Evolutionary conservation across 2,329 filamentous ascomycete genomes (phyloP).

Genomic region (Fusarium miscanthi): DNA sequence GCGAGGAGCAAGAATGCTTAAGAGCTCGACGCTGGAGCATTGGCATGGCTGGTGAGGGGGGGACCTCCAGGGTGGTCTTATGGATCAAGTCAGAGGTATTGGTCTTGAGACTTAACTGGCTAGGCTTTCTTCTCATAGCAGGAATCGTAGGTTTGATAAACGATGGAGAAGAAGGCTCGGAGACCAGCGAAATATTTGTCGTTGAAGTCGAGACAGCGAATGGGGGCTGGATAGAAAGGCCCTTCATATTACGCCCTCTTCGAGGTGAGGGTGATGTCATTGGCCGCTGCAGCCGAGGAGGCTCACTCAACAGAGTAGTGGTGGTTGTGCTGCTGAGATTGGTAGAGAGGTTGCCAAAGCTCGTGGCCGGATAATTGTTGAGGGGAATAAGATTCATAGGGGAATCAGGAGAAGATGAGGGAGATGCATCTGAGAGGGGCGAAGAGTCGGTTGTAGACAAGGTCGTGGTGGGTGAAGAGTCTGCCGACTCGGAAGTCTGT

Average conservation of each 20-base stretch:
- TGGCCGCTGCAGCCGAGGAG: slow-evolving; percentile 61
- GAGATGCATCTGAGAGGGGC: slow-evolving; percentile 88
- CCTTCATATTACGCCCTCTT: slow-evolving; percentile 85
- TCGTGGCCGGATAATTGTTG: slow-evolving; percentile 73
- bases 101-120: slow-evolving; percentile 81
- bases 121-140: slow-evolving; percentile 77
- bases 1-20: slow-evolving; percentile 75
- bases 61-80: slow-evolving; percentile 62
- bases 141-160: slow-evolving; percentile 86
- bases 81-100: slow-evolving; percentile 67
- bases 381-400: slow-evolving; percentile 79
- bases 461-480: slow-evolving; percentile 95
- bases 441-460: slow-evolving; percentile 93
- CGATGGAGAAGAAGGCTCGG: slow-evolving; percentile 77
- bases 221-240: slow-evolving; percentile 79
- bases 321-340: slow-evolving; percentile 11
- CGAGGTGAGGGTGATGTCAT: slow-evolving; percentile 77
- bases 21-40: slow-evolving; percentile 71
- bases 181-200: slow-evolving; percentile 62
- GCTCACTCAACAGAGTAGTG: slow-evolving; percentile 53
- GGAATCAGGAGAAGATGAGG: slow-evolving; percentile 92
- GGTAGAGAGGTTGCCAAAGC: slow-evolving; percentile 58
- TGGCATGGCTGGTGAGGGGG: slow-evolving; percentile 65
- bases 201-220: slow-evolving; percentile 57
- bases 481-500: slow-evolving; percentile 83